phyloP scores from a whole-genome alignment of 768 basidiomycete genomes.

The Tricholoma flavovirens region DNA sequence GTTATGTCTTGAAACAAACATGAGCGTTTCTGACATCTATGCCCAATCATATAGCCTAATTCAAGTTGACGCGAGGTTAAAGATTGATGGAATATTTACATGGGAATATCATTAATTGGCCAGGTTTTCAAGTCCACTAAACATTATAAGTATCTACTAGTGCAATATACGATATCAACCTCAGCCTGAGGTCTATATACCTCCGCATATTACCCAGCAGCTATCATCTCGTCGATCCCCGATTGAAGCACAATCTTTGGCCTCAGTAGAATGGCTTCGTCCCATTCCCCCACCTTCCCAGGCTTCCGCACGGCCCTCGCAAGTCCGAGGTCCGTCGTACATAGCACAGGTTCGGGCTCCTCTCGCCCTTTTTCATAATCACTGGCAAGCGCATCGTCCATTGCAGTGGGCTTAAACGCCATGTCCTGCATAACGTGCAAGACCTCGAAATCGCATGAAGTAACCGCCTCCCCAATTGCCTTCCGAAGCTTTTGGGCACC shows the following conservation, averaged over 20 bases:
- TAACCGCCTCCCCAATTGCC: constrained; percentile 54
- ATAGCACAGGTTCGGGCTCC: constrained; percentile 34
- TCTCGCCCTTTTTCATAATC: constrained; percentile 13
- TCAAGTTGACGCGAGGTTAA: too few species aligned
- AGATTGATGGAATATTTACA: too few species aligned
- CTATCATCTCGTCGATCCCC: constrained; percentile 28
- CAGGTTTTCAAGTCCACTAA: too few species aligned
- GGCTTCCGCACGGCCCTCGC: constrained; percentile 32
- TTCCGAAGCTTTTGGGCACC: constrained; percentile 47
- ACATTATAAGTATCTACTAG: background rate
- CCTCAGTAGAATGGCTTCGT: constrained; percentile 42
- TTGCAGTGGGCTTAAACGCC: constrained; percentile 30
- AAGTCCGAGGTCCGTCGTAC: constrained; percentile 55
- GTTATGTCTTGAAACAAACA: too few species aligned
- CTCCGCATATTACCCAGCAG: background rate
- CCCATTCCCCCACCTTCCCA: constrained; percentile 42
- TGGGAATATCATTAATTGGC: too few species aligned
- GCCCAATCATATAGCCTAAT: too few species aligned
- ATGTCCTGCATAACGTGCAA: constrained; percentile 39
- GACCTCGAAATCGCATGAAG: constrained; percentile 51
- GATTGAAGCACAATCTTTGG: constrained; percentile 51
- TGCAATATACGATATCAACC: background rate
- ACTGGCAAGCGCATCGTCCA: constrained; percentile 41
- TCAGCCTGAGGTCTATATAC: background rate
- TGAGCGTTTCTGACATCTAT: too few species aligned